phyloP scores from a whole-genome alignment of 2,329 filamentous ascomycete species.

The Botryotinia globosa region DNA sequence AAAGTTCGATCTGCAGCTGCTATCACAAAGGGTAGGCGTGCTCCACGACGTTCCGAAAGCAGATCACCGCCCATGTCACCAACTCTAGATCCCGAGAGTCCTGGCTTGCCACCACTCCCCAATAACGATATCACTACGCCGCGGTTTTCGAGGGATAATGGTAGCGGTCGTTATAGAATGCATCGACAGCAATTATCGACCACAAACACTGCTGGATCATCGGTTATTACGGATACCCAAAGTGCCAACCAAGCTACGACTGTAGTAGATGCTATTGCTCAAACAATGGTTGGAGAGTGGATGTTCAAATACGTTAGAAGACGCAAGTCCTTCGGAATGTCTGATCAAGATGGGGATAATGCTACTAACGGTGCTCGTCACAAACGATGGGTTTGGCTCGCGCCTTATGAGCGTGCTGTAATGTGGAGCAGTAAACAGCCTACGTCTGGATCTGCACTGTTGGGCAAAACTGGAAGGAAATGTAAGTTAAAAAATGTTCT shows the following conservation, averaged over 20 bases:
- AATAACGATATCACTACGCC: slow-evolving; percentile 68
- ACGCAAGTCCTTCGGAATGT: slow-evolving; percentile 85
- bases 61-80: slow-evolving; percentile 64
- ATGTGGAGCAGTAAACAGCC: slow-evolving; percentile 99
- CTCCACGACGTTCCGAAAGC: slow-evolving; percentile 50
- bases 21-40: slow-evolving; percentile 55
- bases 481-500: slow-evolving; percentile 56
- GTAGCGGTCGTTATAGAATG: slow-evolving; percentile 44
- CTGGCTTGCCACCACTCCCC: slow-evolving; percentile 69
- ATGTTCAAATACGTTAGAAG: slow-evolving; percentile 89
- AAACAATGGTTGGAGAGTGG: slow-evolving; percentile 98
- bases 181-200: slow-evolving; percentile 61
- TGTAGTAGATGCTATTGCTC: slow-evolving; percentile 94
- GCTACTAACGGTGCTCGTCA: slow-evolving; percentile 68
- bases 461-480: slow-evolving; percentile 94
- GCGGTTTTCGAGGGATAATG: slow-evolving; percentile 42
- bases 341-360: slow-evolving; percentile 66
- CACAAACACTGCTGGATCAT: slow-evolving; percentile 40
- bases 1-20: slow-evolving; percentile 83
- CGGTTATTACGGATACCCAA: neutral
- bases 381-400: slow-evolving; percentile 98
- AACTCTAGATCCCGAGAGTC: slow-evolving; percentile 66
- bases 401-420: slow-evolving; percentile 91
- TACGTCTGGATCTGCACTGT: slow-evolving; percentile 76
- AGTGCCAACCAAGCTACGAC: slow-evolving; percentile 62